A percentile compares a stretch with the other conserved stretches of the same genome.
phyloP scores from a whole-genome alignment of 495 filamentous ascomycete genomes.

The Tuber magnatum region DNA sequence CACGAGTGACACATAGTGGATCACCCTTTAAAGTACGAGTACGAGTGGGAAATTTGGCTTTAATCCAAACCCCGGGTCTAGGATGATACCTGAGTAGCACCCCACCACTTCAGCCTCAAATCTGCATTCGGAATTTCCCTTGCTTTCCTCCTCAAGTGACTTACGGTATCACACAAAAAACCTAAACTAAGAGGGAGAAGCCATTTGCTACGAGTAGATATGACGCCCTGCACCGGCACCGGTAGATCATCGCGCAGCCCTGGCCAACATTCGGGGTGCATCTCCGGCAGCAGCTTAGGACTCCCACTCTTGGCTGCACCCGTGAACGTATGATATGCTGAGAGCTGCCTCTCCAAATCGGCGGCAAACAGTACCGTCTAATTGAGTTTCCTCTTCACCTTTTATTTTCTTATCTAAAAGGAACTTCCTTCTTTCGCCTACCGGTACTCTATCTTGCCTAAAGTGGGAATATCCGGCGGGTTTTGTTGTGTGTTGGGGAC shows the following conservation, averaged over 20 bases:
- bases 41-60: background rate
- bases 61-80: background rate
- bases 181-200: background rate
- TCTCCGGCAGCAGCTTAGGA: background rate
- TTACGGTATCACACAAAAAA: too few relatives aligned
- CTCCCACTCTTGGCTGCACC: too few relatives aligned
- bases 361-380: background rate
- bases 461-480: too few relatives aligned
- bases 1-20: constrained; percentile 1
- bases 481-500: background rate
- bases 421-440: background rate
- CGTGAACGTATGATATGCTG: too few relatives aligned
- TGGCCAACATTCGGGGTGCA: background rate
- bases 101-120: background rate
- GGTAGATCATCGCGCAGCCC: background rate
- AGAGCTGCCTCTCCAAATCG: too few relatives aligned
- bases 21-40: background rate
- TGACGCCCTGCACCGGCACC: too few relatives aligned
- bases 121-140: background rate
- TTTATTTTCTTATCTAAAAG: background rate
- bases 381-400: background rate
- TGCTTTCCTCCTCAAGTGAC: background rate
- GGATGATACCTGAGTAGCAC: background rate
- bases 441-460: background rate
- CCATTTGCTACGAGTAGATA: background rate